Evolutionary conservation across 2,329 filamentous ascomycete species (phyloP).

Genomic region (Aureobasidium musti): DNA sequence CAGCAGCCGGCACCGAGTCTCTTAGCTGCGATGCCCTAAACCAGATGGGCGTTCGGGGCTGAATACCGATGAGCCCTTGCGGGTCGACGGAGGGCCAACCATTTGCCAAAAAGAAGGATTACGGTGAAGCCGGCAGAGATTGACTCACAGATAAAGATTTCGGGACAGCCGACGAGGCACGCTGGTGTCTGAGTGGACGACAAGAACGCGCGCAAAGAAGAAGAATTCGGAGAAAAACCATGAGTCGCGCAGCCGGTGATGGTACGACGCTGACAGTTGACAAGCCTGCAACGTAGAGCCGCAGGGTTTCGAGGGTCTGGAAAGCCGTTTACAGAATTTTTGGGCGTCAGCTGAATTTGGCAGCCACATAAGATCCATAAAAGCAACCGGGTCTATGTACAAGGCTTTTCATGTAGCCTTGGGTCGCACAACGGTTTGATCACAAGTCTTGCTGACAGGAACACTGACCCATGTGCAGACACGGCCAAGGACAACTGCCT

Average conservation of each 20-base stretch:
- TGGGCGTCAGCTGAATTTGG: conserved; percentile 7
- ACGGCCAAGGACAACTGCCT: neutral
- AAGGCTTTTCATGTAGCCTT: neutral
- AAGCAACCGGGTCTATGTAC: neutral
- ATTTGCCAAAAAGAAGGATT: neutral
- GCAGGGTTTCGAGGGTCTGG: conserved; percentile 10
- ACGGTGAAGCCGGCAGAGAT: neutral
- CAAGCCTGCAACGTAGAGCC: conserved; percentile 6
- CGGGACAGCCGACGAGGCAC: conserved; percentile 7
- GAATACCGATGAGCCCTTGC: neutral
- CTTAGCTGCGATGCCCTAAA: neutral
- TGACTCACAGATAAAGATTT: conserved; percentile 14
- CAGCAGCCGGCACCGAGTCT: neutral
- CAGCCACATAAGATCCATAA: neutral
- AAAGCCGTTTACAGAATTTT: neutral
- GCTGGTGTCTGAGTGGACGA: neutral
- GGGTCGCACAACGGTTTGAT: conserved; percentile 7
- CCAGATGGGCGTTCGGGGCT: neutral
- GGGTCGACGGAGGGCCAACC: neutral
- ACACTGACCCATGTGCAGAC: neutral
- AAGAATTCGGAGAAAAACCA: neutral
- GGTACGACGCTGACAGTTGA: conserved; percentile 12
- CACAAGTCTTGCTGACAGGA: conserved; percentile 17
- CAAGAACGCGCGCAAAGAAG: neutral
- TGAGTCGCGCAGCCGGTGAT: conserved; percentile 3